These are phyloP conservation scores for Ogataea pini DNA, from an alignment of 805 yeast species.

Conservation along the genomic window DNA sequence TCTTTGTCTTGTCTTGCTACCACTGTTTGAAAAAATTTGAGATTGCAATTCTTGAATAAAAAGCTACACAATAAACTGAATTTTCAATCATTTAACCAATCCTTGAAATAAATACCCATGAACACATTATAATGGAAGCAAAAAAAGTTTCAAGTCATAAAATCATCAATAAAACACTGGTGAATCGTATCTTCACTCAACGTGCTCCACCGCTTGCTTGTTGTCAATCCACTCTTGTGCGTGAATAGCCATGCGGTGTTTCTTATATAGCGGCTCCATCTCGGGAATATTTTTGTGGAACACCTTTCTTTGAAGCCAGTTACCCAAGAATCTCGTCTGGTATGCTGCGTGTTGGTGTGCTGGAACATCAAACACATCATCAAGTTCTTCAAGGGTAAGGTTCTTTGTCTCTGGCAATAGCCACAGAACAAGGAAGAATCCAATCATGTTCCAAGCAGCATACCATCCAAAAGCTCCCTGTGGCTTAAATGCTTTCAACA, in stretches of 20 bases:
- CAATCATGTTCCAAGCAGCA: conserved; percentile 79
- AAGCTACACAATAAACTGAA: no score
- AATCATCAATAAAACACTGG: no score
- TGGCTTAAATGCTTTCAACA: conserved; percentile 63
- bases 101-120: not conserved
- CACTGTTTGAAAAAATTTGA: no score
- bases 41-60: no score
- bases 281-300: conserved; percentile 49
- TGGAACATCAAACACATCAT: conserved; percentile 69
- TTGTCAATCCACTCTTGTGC: conserved; percentile 64
- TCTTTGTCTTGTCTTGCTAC: no score
- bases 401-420: conserved; percentile 73
- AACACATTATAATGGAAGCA: not conserved
- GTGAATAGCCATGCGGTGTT: conserved; percentile 60
- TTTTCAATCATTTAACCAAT: no score
- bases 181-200: conserved; percentile 39
- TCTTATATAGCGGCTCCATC: conserved; percentile 57
- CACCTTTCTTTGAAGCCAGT: conserved; percentile 48
- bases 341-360: conserved; percentile 52
- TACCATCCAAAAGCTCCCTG: conserved; percentile 90
- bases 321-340: conserved; percentile 42
- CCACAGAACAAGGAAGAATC: conserved; percentile 70
- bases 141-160: no score
- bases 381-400: conserved; percentile 74
- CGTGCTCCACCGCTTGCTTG: conserved; percentile 49